A percentile compares a stretch with the other conserved stretches of the same genome.
These are phyloP conservation scores for Lentinus polychrous DNA, from an alignment of 1,284 basidiomycete species.

Conservation along the genomic window DNA sequence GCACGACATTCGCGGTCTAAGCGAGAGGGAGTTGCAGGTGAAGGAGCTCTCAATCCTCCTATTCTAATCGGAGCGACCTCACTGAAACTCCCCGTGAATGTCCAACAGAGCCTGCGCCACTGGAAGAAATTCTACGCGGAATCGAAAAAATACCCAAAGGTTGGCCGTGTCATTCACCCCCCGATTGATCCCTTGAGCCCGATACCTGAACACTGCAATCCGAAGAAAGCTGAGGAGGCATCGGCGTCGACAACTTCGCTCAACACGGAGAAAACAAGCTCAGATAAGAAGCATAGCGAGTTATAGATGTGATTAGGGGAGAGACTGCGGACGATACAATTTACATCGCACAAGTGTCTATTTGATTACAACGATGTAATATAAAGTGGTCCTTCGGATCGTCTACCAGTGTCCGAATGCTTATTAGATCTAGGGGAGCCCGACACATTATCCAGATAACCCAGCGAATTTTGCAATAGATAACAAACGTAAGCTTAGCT, in stretches of 20 bases:
- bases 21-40: slow-evolving; percentile 65
- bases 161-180: slow-evolving; percentile 68
- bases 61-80: not conserved
- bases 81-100: not conserved
- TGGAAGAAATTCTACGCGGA: slow-evolving; percentile 89
- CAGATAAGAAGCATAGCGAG: slow-evolving; percentile 1
- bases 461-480: no score
- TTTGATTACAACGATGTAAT: not conserved
- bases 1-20: slow-evolving; percentile 82
- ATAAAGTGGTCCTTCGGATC: no score
- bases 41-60: slow-evolving; percentile 1
- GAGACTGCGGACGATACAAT: not conserved
- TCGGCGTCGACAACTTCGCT: slow-evolving; percentile 11
- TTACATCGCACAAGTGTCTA: not conserved
- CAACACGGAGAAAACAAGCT: slow-evolving; percentile 19
- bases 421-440: no score
- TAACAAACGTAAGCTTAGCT: no score
- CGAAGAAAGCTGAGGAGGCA: slow-evolving; percentile 37
- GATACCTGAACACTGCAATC: slow-evolving; percentile 73
- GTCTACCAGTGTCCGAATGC: no score
- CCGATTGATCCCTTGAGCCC: slow-evolving; percentile 77
- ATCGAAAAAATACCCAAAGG: slow-evolving; percentile 70
- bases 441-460: no score
- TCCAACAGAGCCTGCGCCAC: slow-evolving; percentile 59
- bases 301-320: not conserved